Conservation (phyloP, 2,329 filamentous ascomycete genomes). For the Albifimbria verrucaria region DNA sequence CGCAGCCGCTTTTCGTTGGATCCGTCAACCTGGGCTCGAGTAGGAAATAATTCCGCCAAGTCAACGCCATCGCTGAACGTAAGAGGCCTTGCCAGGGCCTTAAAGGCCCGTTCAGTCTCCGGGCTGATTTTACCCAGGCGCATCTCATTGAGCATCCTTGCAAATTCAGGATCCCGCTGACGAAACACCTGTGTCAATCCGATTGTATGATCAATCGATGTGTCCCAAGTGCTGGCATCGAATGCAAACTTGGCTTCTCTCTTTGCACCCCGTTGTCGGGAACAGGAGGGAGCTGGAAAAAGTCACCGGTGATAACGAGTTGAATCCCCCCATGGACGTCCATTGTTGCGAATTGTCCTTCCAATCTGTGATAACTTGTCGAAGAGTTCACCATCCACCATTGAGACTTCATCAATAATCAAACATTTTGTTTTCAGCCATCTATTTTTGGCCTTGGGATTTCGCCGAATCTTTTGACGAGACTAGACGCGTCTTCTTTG, state of each 20-base stretch:
- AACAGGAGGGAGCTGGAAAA: constrained; percentile 95
- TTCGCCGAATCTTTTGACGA: constrained; percentile 91
- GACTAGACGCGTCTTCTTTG: constrained; percentile 75
- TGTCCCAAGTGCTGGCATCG: constrained; percentile 86
- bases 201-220: constrained; percentile 92
- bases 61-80: constrained; percentile 69
- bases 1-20: constrained; percentile 76
- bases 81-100: constrained; percentile 66
- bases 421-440: constrained; percentile 88
- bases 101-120: constrained; percentile 75
- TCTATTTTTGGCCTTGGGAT: constrained; percentile 80
- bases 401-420: constrained; percentile 93
- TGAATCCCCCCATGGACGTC: constrained; percentile 94
- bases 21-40: constrained; percentile 80
- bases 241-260: constrained; percentile 83
- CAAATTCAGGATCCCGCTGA: constrained; percentile 86
- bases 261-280: constrained; percentile 64
- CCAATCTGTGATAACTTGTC: constrained; percentile 93
- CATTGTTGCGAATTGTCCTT: constrained; percentile 81
- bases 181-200: constrained; percentile 94
- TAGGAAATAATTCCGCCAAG: constrained; percentile 86
- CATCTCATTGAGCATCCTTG: constrained; percentile 97
- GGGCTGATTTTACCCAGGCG: constrained; percentile 77
- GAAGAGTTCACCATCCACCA: constrained; percentile 96
- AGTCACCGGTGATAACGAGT: constrained; percentile 91